Percentiles rank a stretch among this genome's conserved stretches.
These are phyloP conservation scores for Marasmius fiardii DNA, from an alignment of 1,284 basidiomycete genomes.

Conservation along the genomic window DNA sequence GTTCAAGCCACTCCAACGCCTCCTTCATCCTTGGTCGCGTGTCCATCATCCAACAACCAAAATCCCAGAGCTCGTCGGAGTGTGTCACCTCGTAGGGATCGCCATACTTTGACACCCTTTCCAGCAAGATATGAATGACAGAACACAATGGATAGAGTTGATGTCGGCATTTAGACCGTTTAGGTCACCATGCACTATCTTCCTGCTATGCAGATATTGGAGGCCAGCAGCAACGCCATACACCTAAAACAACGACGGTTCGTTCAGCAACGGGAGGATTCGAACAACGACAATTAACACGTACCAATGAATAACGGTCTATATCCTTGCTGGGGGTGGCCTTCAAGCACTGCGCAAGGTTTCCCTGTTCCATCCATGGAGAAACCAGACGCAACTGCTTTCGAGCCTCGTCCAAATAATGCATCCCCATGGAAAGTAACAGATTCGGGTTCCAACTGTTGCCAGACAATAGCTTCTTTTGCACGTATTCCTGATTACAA, in stretches of 20 bases:
- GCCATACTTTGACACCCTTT: neutral
- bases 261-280: neutral
- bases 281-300: neutral
- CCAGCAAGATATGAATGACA: neutral
- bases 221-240: neutral
- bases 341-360: constrained; percentile 25
- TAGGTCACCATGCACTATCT: neutral
- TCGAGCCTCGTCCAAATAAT: neutral
- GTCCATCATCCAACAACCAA: neutral
- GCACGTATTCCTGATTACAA: neutral
- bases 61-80: neutral
- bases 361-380: constrained; percentile 32
- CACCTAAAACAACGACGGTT: neutral
- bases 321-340: constrained; percentile 7
- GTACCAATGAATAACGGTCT: constrained; percentile 22
- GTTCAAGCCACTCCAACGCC: neutral
- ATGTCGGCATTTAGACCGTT: neutral
- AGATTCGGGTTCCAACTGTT: neutral
- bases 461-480: constrained; percentile 1
- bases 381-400: constrained; percentile 13
- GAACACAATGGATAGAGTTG: too few relatives aligned
- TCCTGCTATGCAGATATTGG: neutral
- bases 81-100: neutral
- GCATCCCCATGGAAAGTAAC: neutral
- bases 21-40: neutral